Conservation (phyloP, 2,329 filamentous ascomycete species). For the Chrysosporium queenslandicum region DNA sequence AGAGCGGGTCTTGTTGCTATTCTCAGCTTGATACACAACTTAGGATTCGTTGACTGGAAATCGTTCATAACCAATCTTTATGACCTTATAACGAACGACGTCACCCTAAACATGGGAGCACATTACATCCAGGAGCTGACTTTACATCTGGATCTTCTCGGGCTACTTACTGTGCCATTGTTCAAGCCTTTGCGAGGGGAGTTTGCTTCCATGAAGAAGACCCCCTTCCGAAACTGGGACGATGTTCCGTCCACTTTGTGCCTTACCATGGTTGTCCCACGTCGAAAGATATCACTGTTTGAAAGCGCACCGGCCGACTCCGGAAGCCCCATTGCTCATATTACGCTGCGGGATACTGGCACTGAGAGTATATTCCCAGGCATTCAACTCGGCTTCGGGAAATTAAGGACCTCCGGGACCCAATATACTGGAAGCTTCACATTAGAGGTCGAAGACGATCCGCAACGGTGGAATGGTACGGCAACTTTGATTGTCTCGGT, state of each 20-base stretch:
- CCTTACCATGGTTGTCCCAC: conserved; percentile 12
- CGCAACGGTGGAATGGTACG: conserved; percentile 19
- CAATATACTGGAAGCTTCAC: conserved; percentile 16
- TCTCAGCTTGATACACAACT: conserved; percentile 20
- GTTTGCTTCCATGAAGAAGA: not conserved
- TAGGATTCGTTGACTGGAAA: conserved; percentile 17
- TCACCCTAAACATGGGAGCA: conserved; percentile 15
- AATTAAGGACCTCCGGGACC: conserved; percentile 12
- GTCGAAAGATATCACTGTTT: conserved; percentile 1
- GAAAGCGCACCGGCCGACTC: not conserved
- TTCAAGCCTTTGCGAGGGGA: not conserved
- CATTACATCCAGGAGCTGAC: conserved; percentile 25
- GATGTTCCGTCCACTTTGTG: conserved; percentile 4
- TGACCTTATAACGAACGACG: conserved; percentile 16
- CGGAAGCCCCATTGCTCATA: conserved; percentile 15
- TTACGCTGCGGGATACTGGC: conserved; percentile 14
- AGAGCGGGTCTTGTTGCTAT: conserved; percentile 23
- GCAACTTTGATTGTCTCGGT: conserved; percentile 23
- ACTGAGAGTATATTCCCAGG: conserved; percentile 17
- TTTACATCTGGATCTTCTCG: conserved; percentile 22
- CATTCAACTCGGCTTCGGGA: conserved; percentile 22
- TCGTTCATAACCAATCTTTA: conserved; percentile 12
- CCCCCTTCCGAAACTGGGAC: conserved; percentile 1
- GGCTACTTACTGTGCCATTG: conserved; percentile 8
- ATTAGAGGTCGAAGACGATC: conserved; percentile 19